Conservation (phyloP, 768 basidiomycete species). For the Tephrocybe sp. region DNA sequence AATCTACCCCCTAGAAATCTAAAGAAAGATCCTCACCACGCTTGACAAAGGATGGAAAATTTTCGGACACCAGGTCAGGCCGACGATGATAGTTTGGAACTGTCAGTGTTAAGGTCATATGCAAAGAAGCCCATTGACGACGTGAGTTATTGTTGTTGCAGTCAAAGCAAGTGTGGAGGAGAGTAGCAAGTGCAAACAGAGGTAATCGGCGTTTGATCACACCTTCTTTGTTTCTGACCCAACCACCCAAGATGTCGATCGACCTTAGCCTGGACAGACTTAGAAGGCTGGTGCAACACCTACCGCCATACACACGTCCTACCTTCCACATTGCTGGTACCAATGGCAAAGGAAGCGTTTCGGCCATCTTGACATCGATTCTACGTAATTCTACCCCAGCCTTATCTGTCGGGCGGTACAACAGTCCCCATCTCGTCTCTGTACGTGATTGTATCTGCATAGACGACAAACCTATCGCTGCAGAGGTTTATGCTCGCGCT, state of each 20-base stretch:
- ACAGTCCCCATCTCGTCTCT: slow-evolving; percentile 86
- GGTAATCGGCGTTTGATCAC: too few species aligned
- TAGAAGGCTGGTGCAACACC: slow-evolving; percentile 41
- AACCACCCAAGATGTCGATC: slow-evolving; percentile 48
- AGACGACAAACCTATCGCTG: slow-evolving; percentile 50
- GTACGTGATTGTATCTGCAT: slow-evolving; percentile 76
- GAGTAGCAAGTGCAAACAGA: too few species aligned
- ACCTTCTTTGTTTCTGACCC: too few species aligned
- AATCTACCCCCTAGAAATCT: too few species aligned
- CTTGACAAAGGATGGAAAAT: too few species aligned
- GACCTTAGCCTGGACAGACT: slow-evolving; percentile 67
- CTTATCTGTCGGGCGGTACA: slow-evolving; percentile 77
- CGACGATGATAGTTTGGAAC: too few species aligned
- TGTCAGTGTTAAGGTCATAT: too few species aligned
- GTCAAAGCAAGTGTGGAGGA: too few species aligned
- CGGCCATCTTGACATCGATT: slow-evolving; percentile 78
- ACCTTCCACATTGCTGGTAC: slow-evolving; percentile 93
- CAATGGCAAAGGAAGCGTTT: slow-evolving; percentile 96
- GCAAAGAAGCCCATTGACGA: too few species aligned
- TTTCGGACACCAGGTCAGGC: too few species aligned
- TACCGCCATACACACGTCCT: slow-evolving; percentile 70
- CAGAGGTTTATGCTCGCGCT: slow-evolving; percentile 42
- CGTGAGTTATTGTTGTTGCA: too few species aligned
- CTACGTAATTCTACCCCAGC: slow-evolving; percentile 52
- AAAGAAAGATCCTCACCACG: too few species aligned